phyloP scores from a whole-genome alignment of 2,329 filamentous ascomycete species.

The Aspergillus sp. region DNA sequence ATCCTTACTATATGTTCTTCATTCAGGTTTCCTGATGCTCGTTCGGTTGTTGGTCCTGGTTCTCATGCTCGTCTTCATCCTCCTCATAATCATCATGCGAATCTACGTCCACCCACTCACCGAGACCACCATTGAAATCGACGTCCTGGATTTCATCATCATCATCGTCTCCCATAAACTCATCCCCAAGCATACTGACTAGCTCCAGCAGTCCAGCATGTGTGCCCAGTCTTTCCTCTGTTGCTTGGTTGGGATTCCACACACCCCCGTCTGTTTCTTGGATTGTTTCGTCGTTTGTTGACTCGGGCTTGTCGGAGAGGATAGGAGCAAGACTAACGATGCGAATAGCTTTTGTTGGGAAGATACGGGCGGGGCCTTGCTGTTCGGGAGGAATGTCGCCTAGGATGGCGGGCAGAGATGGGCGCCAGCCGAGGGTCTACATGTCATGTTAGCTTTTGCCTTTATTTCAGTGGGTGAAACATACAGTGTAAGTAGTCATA shows the following conservation, averaged over 20 bases:
- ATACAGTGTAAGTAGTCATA: constrained; percentile 41
- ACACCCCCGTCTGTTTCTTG: constrained; percentile 1
- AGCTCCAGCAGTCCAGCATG: constrained; percentile 19
- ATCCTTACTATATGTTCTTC: background rate
- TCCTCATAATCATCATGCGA: constrained; percentile 2
- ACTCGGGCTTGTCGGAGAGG: constrained; percentile 4
- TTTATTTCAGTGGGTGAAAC: constrained; percentile 3
- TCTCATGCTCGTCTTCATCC: background rate
- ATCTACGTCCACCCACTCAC: constrained; percentile 7
- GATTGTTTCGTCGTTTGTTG: background rate
- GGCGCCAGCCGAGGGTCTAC: constrained; percentile 27
- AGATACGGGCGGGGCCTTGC: constrained; percentile 25
- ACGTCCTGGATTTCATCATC: constrained; percentile 9
- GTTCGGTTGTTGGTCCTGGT: no score
- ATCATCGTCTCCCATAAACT: constrained; percentile 11
- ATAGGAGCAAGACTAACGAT: constrained; percentile 34
- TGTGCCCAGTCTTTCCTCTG: constrained; percentile 14
- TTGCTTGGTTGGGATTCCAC: constrained; percentile 5
- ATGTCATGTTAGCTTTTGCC: constrained; percentile 8
- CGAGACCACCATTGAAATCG: constrained; percentile 1
- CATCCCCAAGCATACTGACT: constrained; percentile 21
- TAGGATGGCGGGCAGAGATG: constrained; percentile 13
- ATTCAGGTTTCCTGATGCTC: no score
- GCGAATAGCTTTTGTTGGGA: constrained; percentile 38
- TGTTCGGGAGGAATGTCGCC: constrained; percentile 10